These are phyloP conservation scores for Silene coronaria DNA, from an alignment of 179 eudicot genomes.

Conservation along the genomic window DNA sequence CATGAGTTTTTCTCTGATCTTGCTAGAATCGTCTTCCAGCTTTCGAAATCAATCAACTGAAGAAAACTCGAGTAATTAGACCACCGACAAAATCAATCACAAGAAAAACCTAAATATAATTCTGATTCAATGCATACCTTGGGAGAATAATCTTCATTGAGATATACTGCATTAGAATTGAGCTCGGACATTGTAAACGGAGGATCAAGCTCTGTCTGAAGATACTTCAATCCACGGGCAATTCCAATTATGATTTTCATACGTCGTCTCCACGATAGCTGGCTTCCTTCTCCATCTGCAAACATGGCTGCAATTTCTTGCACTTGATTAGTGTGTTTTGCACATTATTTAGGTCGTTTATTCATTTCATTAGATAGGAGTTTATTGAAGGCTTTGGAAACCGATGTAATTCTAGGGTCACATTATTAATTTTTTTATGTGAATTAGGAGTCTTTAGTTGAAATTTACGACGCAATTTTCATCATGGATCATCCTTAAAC, in stretches of 20 bases:
- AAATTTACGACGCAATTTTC: no score
- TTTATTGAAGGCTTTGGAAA: neutral
- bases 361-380: neutral
- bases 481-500: no score
- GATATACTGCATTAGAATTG: slow-evolving; percentile 79
- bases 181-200: slow-evolving; percentile 79
- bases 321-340: neutral
- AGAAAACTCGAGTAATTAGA: neutral
- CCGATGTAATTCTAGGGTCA: neutral
- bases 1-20: slow-evolving; percentile 78
- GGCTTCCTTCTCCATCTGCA: slow-evolving; percentile 86
- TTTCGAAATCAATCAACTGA: slow-evolving; percentile 93
- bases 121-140: slow-evolving; percentile 42
- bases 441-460: no score
- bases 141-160: slow-evolving; percentile 87
- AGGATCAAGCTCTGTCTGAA: slow-evolving; percentile 79
- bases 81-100: neutral
- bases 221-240: slow-evolving; percentile 76
- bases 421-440: neutral
- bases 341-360: neutral
- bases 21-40: slow-evolving; percentile 81
- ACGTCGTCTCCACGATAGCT: slow-evolving; percentile 85
- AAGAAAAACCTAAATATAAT: neutral
- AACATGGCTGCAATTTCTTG: slow-evolving; percentile 25
- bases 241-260: slow-evolving; percentile 83